Evolutionary conservation across 129 eudicot species (phyloP), one percentile per base, ranked within the genome.

Genomic region (Flaveria robusta): DNA sequence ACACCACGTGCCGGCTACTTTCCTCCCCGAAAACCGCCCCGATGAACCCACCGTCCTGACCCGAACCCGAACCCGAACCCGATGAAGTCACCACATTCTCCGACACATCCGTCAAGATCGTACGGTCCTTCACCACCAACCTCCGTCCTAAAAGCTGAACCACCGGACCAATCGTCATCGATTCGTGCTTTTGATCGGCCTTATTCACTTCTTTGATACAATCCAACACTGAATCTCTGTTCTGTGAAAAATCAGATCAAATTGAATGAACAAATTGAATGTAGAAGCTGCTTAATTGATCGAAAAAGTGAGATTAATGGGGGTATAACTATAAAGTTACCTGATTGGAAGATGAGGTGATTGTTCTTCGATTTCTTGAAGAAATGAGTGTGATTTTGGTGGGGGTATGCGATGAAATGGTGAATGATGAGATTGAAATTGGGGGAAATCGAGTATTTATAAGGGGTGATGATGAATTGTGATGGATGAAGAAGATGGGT

Each of bases 111-210:
- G 91, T 83, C 55, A 93, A 72, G 12, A 88, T 78, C 0, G 88
- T 85, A 68, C 87, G 81, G 72, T 77, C 91, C 75, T 90, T 88
- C 24, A 79, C 92, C 63, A 80, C 70, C 66, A 93, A 63, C 67
- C 85, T 85, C 79, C 85, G 70, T 7, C 86, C 89, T 0, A 82
- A 23, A 39, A 93, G 34, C 14, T 86, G 74, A 29, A 93, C 82
- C 12, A 74, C 76, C 9, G 96, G 82, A 24, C 87, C 82, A 41
- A 93, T 85, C n/a, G 98, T 93, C 98, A 90, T 93, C 27, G 75
- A 14, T 6, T 39, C 55, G 63, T 77, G 43, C 27, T 66, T 50
- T 75, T 34, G 49, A 68, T 75, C 50, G 34, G 42, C 22, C 68
- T 74, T 77, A 31, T 72, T 66, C 39, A 60, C 45, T 52, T 76